phyloP scores from a whole-genome alignment of 345 rosid species.

The Euphorbia tirucalli region DNA sequence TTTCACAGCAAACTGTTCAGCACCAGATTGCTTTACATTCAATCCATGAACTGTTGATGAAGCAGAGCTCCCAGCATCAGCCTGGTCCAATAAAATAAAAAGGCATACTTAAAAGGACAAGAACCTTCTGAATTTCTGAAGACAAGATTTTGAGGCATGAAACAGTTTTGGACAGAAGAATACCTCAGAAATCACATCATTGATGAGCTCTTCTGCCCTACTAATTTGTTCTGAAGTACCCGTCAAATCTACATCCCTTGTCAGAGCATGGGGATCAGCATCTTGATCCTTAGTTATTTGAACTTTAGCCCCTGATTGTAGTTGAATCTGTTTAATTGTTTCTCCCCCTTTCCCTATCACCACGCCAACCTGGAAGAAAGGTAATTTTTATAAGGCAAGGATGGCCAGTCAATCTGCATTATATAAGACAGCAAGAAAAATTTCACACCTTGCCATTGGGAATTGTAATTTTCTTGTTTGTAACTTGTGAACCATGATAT shows the following conservation, averaged over 20 bases:
- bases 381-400: not conserved
- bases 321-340: slow-evolving; percentile 22
- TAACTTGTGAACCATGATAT: slow-evolving; percentile 8
- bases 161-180: not conserved
- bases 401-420: not conserved
- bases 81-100: slow-evolving; percentile 15
- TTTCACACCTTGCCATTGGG: slow-evolving; percentile 29
- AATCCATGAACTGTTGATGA: slow-evolving; percentile 15
- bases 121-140: not conserved
- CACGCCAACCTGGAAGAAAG: slow-evolving; percentile 22
- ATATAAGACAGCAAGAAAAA: not conserved
- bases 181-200: slow-evolving; percentile 27
- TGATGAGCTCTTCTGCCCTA: slow-evolving; percentile 28
- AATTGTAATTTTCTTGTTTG: slow-evolving; percentile 16
- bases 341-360: slow-evolving; percentile 35
- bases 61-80: slow-evolving; percentile 27
- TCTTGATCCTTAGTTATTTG: slow-evolving; percentile 29
- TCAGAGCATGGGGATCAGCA: slow-evolving; percentile 28
- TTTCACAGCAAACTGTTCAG: slow-evolving; percentile 23
- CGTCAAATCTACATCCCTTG: slow-evolving; percentile 29
- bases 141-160: not conserved
- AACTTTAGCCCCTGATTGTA: slow-evolving; percentile 28
- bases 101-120: slow-evolving; percentile 6
- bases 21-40: slow-evolving; percentile 21
- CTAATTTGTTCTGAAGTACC: slow-evolving; percentile 25